Percentiles rank a stretch among this genome's conserved stretches.
phyloP scores from a whole-genome alignment of 2,329 filamentous ascomycete genomes.

The Teratosphaeria gauchensis region DNA sequence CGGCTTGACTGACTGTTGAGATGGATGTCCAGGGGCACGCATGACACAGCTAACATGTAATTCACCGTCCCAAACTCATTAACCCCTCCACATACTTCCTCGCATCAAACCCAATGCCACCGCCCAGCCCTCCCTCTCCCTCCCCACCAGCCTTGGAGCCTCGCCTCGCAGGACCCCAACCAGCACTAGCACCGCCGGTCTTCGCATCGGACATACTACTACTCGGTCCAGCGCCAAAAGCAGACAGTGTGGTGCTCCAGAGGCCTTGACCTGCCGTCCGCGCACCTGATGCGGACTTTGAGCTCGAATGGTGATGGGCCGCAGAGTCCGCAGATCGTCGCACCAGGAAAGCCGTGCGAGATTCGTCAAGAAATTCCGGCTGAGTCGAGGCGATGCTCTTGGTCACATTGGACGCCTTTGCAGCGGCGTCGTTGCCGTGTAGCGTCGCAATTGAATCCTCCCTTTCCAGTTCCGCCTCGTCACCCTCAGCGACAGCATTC shows the following conservation, averaged over 20 bases:
- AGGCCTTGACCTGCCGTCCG: neutral
- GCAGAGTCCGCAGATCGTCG: conserved; percentile 22
- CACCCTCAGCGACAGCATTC: conserved; percentile 2
- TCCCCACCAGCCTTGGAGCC: conserved; percentile 13
- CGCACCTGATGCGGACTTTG: neutral
- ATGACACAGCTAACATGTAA: no score
- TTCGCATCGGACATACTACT: conserved; percentile 5
- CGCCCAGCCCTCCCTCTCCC: conserved; percentile 46
- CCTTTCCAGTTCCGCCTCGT: neutral
- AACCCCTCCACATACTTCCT: conserved; percentile 65
- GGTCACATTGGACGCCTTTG: neutral
- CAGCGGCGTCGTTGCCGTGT: neutral
- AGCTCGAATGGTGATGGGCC: neutral
- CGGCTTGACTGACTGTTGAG: no score
- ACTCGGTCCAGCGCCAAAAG: neutral
- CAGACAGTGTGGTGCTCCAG: neutral
- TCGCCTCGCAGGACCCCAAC: neutral
- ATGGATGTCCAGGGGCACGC: no score
- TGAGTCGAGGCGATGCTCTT: neutral
- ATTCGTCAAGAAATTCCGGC: neutral
- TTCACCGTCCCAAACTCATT: conserved; percentile 46
- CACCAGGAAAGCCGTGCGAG: conserved; percentile 34
- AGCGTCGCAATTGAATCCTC: neutral
- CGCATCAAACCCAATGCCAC: conserved; percentile 70
- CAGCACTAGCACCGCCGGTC: neutral